These are phyloP conservation scores for Coprinopsis cinerea DNA, from an alignment of 768 basidiomycete species.

Conservation along the genomic window DNA sequence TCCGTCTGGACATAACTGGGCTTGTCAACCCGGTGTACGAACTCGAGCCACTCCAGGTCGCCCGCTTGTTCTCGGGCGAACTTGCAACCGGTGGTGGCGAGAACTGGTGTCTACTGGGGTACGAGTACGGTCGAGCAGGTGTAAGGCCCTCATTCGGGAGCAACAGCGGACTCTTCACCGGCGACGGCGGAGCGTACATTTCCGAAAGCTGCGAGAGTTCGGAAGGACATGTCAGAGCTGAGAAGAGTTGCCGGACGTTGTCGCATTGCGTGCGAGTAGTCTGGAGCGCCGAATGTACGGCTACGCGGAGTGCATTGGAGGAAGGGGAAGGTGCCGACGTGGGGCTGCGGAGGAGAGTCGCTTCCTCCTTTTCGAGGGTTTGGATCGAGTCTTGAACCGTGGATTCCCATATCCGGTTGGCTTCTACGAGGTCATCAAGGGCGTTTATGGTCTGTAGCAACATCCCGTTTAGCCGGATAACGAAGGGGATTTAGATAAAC, in stretches of 20 bases:
- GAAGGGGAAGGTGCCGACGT: slow-evolving; percentile 5
- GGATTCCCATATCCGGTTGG: slow-evolving; percentile 70
- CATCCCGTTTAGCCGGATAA: slow-evolving; percentile 4
- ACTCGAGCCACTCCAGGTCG: slow-evolving; percentile 62
- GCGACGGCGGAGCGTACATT: slow-evolving; percentile 85
- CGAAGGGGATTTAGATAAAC: neutral
- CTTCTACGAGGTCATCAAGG: slow-evolving; percentile 59
- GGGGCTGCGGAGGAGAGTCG: slow-evolving; percentile 21
- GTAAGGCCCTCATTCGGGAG: slow-evolving; percentile 17
- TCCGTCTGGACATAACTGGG: slow-evolving; percentile 36
- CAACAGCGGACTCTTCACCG: slow-evolving; percentile 28
- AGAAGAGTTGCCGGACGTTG: slow-evolving; percentile 71
- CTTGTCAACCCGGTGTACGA: slow-evolving; percentile 48
- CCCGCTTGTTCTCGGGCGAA: slow-evolving; percentile 42
- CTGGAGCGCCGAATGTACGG: slow-evolving; percentile 67
- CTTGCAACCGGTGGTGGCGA: slow-evolving; percentile 10
- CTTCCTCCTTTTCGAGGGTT: slow-evolving; percentile 65
- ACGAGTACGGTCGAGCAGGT: slow-evolving; percentile 33
- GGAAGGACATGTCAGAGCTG: slow-evolving; percentile 65
- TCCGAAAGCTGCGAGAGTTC: slow-evolving; percentile 75
- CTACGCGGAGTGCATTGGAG: slow-evolving; percentile 54
- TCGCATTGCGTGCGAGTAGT: slow-evolving; percentile 79
- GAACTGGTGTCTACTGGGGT: slow-evolving; percentile 33
- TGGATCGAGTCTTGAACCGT: slow-evolving; percentile 64
- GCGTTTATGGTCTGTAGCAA: slow-evolving; percentile 53